These are phyloP conservation scores for Chionographis japonica DNA, from an alignment of 106 monocot genomes.

Conservation along the genomic window DNA sequence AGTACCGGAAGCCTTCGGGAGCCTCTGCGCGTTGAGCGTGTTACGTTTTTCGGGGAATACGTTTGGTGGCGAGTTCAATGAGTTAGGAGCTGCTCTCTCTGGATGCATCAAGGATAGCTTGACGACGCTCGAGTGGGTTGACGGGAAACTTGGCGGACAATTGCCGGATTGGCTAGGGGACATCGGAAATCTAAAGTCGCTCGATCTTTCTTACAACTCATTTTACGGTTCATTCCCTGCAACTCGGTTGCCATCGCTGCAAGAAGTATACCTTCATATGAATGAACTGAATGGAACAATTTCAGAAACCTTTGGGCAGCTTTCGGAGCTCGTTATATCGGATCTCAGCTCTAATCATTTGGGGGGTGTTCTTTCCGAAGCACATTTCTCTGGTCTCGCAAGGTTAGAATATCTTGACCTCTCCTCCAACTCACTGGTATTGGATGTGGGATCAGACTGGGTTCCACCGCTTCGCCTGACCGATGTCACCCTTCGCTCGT, in stretches of 20 bases:
- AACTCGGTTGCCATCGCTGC: not conserved
- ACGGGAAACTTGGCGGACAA: not conserved
- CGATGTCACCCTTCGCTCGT: not conserved
- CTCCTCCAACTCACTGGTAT: not conserved
- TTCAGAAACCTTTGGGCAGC: slow-evolving; percentile 6
- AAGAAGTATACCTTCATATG: not conserved
- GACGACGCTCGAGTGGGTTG: not conserved
- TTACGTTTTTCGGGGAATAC: not conserved
- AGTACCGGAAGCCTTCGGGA: not conserved
- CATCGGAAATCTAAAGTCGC: no score
- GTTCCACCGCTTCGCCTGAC: slow-evolving; percentile 7
- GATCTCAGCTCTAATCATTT: slow-evolving; percentile 12
- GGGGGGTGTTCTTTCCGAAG: slow-evolving; percentile 5
- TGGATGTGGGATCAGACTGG: slow-evolving; percentile 11
- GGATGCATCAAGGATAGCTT: not conserved
- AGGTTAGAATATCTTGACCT: slow-evolving; percentile 1
- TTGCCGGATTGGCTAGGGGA: not conserved
- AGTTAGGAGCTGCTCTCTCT: not conserved
- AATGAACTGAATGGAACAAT: slow-evolving; percentile 16
- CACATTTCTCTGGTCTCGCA: slow-evolving; percentile 4
- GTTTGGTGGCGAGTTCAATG: no score
- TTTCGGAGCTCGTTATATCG: slow-evolving; percentile 5
- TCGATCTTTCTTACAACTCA: no score
- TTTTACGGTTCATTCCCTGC: no score
- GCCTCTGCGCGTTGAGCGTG: slow-evolving; percentile 8